Base-by-base conservation (phyloP, 164 flowering plant genomes). In the Piper betle region DNA sequence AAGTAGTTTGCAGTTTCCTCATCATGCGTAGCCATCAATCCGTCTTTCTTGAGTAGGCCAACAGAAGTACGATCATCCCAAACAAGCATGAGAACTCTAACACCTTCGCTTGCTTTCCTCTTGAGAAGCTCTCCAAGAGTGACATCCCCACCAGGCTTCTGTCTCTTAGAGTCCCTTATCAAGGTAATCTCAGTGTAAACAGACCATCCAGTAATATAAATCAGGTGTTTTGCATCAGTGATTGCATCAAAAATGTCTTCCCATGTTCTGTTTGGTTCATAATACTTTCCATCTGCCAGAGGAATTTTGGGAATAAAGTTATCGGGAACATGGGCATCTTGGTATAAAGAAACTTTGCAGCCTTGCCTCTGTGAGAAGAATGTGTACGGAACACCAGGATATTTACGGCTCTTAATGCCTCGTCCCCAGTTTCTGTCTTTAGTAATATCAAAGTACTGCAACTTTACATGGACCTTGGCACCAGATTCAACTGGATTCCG, bases 41-140 rank as follows among this genome's bases (percentile, higher is more conserved):
- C 95, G 63, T 82, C 88, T 63, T 67, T 66, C 63, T 79, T 85
- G 16, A n/a, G n/a, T n/a, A 87, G 66, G 52, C 59, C 62, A 15
- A 78, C 78, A 8, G 95, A 87, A 39, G 91, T 85, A 65, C 85
- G 68, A 53, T 87, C 94, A 73, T 87, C 88, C 94, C 94, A 87
- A 60, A 87, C 86, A 53, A 87, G 88, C 86, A 87, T 81, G 12
- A 83, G 71, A 18, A 87, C 91, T 16, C 76, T 72, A 4, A 87
- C 88, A 25, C 94, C 95, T 73, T 87, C 95, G 25, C 64, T 69
- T 1, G 95, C 95, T 62, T 79, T 85, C 70, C 73, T 83, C 74
- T 77, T 80, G 18, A 87, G 91, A 4, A 87, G 76, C 63, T 87
- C 84, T 3, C 95, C 95, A 3, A 87, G 76, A 7, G 81, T 82